phyloP scores from a whole-genome alignment of 768 basidiomycete species.

The Pleurotus tuber-regium region DNA sequence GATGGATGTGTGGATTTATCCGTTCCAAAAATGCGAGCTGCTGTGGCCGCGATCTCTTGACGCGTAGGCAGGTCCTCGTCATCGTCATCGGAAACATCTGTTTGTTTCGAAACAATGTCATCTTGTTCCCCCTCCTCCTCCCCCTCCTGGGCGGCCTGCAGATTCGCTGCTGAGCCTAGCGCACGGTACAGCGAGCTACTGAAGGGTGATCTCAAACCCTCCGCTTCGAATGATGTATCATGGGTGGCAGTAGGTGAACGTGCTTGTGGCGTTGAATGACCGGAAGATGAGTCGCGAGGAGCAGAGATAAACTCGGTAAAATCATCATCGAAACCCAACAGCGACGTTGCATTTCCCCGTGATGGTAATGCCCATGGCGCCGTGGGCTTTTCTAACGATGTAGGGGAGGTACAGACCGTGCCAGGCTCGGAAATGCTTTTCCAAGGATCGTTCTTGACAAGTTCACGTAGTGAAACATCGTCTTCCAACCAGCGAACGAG shows the following conservation, averaged over 20 bases:
- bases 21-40: constrained; percentile 48
- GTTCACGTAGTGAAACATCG: constrained; percentile 32
- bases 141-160: constrained; percentile 42
- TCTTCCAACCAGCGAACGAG: constrained; percentile 64
- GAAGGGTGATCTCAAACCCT: constrained; percentile 17
- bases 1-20: background rate
- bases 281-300: constrained; percentile 22
- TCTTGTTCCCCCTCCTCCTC: constrained; percentile 18
- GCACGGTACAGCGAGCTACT: constrained; percentile 49
- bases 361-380: constrained; percentile 7
- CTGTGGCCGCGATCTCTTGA: constrained; percentile 47
- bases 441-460: constrained; percentile 37
- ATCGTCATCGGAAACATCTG: constrained; percentile 19
- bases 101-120: constrained; percentile 9
- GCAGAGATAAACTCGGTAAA: constrained; percentile 76
- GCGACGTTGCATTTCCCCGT: constrained; percentile 9
- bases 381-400: constrained; percentile 16
- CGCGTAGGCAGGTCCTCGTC: constrained; percentile 43
- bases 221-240: constrained; percentile 17
- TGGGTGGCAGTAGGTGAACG: constrained; percentile 22
- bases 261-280: constrained; percentile 16
- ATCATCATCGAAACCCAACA: constrained; percentile 69
- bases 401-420: constrained; percentile 24
- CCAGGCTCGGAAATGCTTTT: constrained; percentile 30
- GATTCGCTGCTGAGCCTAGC: constrained; percentile 58